A percentile compares a stretch with the other conserved stretches of the same genome.
phyloP scores from a whole-genome alignment of 2,329 filamentous ascomycete species.

The Verticillium dahliae region DNA sequence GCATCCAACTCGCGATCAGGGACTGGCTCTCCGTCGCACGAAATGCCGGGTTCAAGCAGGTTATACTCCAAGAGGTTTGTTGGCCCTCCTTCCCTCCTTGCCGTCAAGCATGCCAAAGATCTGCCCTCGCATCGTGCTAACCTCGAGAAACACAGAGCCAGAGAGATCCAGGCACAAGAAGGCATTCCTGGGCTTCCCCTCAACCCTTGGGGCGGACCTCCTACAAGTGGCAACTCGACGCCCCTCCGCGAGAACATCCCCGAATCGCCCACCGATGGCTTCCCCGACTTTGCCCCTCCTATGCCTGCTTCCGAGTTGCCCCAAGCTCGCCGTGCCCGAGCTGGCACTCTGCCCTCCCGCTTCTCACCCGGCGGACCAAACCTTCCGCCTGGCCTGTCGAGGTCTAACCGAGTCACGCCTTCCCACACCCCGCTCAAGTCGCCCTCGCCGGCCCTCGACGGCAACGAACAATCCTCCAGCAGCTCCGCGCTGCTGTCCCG shows the following conservation, averaged over 20 bases:
- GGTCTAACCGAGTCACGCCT: conserved; percentile 78
- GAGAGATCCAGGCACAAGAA: conserved; percentile 97
- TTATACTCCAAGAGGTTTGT: conserved; percentile 89
- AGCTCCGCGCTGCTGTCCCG: conserved; percentile 75
- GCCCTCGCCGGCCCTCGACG: conserved; percentile 47
- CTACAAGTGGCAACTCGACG: conserved; percentile 92
- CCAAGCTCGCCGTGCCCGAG: conserved; percentile 72
- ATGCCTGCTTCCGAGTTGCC: conserved; percentile 62
- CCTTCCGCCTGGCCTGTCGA: conserved; percentile 55
- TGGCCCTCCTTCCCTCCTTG: conserved; percentile 9
- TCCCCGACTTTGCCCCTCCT: conserved; percentile 73
- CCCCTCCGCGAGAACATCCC: conserved; percentile 95
- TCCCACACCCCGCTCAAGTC: conserved; percentile 84
- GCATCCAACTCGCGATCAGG: conserved; percentile 63
- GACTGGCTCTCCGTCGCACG: conserved; percentile 94
- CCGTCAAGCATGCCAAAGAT: background rate
- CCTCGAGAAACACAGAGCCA: conserved; percentile 53
- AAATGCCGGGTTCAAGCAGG: conserved; percentile 64
- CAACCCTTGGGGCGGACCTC: conserved; percentile 87
- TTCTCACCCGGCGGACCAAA: conserved; percentile 72
- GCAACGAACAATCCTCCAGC: conserved; percentile 37
- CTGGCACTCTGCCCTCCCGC: conserved; percentile 91
- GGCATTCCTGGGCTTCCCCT: conserved; percentile 63
- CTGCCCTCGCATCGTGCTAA: background rate
- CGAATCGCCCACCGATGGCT: conserved; percentile 92